phyloP scores from a whole-genome alignment of 1,284 basidiomycete genomes.

The Ganoderma resinaceum region DNA sequence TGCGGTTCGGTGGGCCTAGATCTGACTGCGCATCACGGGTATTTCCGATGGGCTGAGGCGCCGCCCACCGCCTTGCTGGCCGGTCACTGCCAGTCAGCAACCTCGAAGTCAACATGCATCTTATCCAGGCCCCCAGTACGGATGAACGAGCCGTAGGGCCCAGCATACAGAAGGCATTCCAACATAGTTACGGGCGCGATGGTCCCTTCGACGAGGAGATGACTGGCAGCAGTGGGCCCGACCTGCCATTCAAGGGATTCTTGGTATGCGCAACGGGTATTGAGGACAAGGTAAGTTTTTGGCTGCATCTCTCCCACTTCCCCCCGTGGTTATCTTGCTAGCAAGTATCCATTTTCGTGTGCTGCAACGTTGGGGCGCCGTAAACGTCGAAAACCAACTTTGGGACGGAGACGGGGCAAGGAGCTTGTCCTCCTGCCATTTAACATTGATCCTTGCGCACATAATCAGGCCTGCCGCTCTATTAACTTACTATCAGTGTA shows the following conservation, averaged over 20 bases:
- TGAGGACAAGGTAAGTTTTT: slow-evolving; percentile 62
- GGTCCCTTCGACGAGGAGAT: slow-evolving; percentile 37
- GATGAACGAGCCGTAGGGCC: slow-evolving; percentile 69
- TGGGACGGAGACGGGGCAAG: no score
- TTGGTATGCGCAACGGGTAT: slow-evolving; percentile 78
- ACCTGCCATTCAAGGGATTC: slow-evolving; percentile 69
- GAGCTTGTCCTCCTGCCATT: neutral
- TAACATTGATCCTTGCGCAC: neutral
- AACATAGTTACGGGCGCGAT: slow-evolving; percentile 35
- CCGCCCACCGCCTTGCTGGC: no score
- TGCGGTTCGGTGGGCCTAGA: no score
- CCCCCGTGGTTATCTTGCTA: neutral
- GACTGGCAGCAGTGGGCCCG: slow-evolving; percentile 42
- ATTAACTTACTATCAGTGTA: neutral
- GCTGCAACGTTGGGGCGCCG: no score
- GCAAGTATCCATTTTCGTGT: neutral
- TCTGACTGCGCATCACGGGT: no score
- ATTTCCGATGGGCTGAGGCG: no score
- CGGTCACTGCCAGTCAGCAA: no score
- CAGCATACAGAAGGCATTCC: slow-evolving; percentile 19
- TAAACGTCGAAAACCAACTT: no score
- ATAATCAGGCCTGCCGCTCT: neutral
- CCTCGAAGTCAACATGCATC: neutral
- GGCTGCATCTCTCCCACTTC: neutral
- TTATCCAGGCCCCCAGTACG: slow-evolving; percentile 72